Percentiles rank a stretch among this genome's conserved stretches.
phyloP scores from a whole-genome alignment of 345 rosid genomes.

The Schrenkiella parvula region DNA sequence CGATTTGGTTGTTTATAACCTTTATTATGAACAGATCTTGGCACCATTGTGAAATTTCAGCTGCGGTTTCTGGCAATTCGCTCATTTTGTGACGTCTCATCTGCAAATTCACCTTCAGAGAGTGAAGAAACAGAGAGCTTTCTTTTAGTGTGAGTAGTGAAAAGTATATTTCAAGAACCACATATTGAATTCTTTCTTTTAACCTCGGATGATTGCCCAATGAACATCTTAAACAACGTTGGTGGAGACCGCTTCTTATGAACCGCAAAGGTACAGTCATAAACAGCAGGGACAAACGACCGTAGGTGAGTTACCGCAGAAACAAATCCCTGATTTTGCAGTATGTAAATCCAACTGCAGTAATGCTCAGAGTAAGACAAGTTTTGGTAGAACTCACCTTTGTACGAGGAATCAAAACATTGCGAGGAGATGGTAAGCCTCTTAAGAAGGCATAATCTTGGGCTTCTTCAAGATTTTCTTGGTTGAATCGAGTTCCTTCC shows the following conservation, averaged over 20 bases:
- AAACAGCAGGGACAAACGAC: conserved; percentile 55
- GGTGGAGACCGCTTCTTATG: conserved; percentile 38
- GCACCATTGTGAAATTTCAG: conserved; percentile 74
- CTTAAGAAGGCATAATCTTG: conserved; percentile 43
- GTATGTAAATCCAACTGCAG: not conserved
- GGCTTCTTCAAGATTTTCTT: conserved; percentile 48
- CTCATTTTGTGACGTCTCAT: too few relatives aligned
- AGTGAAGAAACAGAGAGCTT: not conserved
- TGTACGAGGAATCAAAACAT: conserved; percentile 54
- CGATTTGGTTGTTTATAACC: conserved; percentile 38
- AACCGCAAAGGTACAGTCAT: conserved; percentile 46
- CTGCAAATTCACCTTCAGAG: conserved; percentile 50
- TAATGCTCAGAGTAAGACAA: not conserved
- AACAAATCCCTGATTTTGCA: conserved; percentile 51
- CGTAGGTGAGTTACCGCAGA: conserved; percentile 47
- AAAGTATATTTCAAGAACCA: too few relatives aligned
- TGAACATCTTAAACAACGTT: conserved; percentile 42
- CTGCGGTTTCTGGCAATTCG: conserved; percentile 58
- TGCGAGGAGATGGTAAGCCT: conserved; percentile 46
- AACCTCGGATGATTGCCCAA: conserved; percentile 50
- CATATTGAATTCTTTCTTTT: not conserved
- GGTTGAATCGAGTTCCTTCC: conserved; percentile 61
- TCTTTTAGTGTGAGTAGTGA: not conserved
- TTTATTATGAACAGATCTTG: conserved; percentile 59
- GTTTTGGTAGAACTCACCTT: conserved; percentile 32